Percentiles rank a stretch among this genome's conserved stretches.
Evolutionary conservation across 331 rosid genomes (phyloP).

Genomic region (Arachis monticola): DNA sequence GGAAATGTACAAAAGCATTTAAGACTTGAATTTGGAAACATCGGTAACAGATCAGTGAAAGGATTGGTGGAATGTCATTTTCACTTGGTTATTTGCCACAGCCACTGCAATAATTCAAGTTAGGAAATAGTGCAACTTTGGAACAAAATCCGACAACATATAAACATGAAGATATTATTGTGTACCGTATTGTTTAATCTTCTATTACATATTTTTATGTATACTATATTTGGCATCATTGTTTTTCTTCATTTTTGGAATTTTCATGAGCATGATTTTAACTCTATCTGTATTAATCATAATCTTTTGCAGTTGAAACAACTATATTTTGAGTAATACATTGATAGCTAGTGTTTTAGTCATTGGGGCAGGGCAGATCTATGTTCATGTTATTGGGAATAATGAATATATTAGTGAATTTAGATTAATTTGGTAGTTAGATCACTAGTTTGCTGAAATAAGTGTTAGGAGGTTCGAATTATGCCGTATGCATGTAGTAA

Average conservation of each 20-base stretch:
- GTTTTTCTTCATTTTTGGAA: neutral
- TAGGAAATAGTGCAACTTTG: constrained; percentile 10
- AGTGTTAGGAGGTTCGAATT: too few relatives aligned
- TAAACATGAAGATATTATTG: neutral
- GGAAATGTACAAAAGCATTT: constrained; percentile 63
- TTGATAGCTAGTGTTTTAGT: too few relatives aligned
- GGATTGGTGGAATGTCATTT: constrained; percentile 69
- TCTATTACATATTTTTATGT: neutral
- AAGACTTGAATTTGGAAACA: constrained; percentile 65
- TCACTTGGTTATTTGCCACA: constrained; percentile 49
- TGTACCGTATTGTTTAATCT: neutral
- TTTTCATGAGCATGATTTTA: neutral
- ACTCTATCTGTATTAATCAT: too few relatives aligned
- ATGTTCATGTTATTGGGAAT: too few relatives aligned
- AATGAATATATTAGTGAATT: too few relatives aligned
- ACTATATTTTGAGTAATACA: too few relatives aligned
- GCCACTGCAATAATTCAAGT: constrained; percentile 31
- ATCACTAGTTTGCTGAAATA: too few relatives aligned
- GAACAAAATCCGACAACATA: neutral
- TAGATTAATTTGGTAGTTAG: too few relatives aligned
- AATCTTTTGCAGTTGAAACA: too few relatives aligned
- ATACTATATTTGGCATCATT: constrained; percentile 12
- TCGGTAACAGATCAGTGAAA: constrained; percentile 46
- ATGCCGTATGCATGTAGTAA: too few relatives aligned
- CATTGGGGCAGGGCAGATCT: too few relatives aligned